These are phyloP conservation scores for Cladosporium halotolerans DNA, from an alignment of 2,329 filamentous ascomycete genomes.

Conservation along the genomic window DNA sequence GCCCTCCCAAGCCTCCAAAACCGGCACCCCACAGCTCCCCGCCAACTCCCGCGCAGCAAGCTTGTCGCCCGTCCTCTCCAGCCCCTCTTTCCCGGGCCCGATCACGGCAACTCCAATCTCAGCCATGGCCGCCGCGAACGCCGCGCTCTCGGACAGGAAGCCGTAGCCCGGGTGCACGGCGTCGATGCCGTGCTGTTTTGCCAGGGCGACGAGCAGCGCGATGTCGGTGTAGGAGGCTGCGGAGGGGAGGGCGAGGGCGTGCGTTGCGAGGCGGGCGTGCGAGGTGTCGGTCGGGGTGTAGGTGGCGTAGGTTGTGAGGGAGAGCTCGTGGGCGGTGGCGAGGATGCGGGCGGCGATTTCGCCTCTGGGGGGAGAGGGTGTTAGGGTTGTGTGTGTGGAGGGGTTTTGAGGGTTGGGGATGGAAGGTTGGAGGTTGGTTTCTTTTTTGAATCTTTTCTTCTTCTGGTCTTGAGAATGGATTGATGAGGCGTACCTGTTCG, in stretches of 20 bases:
- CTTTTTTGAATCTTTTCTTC: neutral
- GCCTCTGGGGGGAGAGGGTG: slow-evolving; percentile 38
- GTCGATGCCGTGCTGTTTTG: slow-evolving; percentile 46
- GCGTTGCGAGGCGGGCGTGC: slow-evolving; percentile 47
- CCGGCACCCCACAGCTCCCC: slow-evolving; percentile 46
- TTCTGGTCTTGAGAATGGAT: neutral
- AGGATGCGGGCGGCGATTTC: slow-evolving; percentile 60
- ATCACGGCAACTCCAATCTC: slow-evolving; percentile 45
- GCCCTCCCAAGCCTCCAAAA: slow-evolving; percentile 42
- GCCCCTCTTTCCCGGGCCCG: slow-evolving; percentile 52
- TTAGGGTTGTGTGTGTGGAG: neutral
- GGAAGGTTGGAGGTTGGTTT: neutral
- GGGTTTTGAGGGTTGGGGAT: neutral
- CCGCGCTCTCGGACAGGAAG: slow-evolving; percentile 54
- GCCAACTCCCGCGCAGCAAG: slow-evolving; percentile 48
- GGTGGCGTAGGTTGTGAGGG: slow-evolving; percentile 50
- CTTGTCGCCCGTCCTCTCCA: slow-evolving; percentile 53
- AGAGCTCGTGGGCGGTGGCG: slow-evolving; percentile 53
- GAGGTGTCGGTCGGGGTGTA: slow-evolving; percentile 51
- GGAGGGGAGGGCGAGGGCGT: slow-evolving; percentile 47
- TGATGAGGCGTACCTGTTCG: slow-evolving; percentile 21
- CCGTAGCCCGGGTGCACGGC: slow-evolving; percentile 56
- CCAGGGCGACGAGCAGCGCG: slow-evolving; percentile 41
- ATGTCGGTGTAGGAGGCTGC: slow-evolving; percentile 51
- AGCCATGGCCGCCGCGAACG: slow-evolving; percentile 44